Evolutionary conservation across 768 basidiomycete genomes (phyloP), one percentile per base, ranked within the genome.

Genomic region (Serendipita sp.): DNA sequence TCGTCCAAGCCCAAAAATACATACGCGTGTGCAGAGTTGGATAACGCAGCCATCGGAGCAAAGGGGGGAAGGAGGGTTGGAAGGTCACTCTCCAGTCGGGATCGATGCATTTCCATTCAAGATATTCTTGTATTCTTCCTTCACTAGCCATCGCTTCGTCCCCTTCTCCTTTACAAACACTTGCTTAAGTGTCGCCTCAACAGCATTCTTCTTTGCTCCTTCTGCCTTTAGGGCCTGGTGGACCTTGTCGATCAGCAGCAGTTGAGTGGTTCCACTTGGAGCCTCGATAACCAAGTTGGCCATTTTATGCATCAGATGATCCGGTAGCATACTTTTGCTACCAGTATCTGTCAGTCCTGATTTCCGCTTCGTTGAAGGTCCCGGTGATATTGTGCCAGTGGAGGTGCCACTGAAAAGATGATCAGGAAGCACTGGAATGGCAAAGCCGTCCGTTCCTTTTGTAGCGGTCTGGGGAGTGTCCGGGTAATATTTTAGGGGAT

Each of bases 201-300:
- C 84, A 3, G 88, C 83, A 60, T 85, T 87, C 78, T 91, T 92
- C 77, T 86, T 90, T 67, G 91, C 80, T 65, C 85, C 85, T 68
- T 86, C 76, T n/a, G 72, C 73, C 36, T 81, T 81, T 45, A 91
- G 76, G 32, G 86, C 86, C 67, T 85, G 82, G 69, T 85, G 82
- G 68, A 91, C 79, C 5, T 82, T 78, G 66, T 91, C 89, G 0
- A 91, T 80, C 34, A 93, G 80, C 64, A 83, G 65, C 0, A 64
- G 44, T 28, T 68, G 56, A 8, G 56, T 60, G 28, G 35, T 28
- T 8, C 56, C 79, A 5, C 78, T 78, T 30, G 89, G 76, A 67
- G 78, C 90, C 5, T 80, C 76, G 0, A 86, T 83, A 63, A 83
- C 79, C 18, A 89, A 75, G 28, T 76, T 74, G 2, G 77, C 75